Conservation (phyloP, 2,329 filamentous ascomycete genomes). For the Pestalotiopsis sp. region DNA sequence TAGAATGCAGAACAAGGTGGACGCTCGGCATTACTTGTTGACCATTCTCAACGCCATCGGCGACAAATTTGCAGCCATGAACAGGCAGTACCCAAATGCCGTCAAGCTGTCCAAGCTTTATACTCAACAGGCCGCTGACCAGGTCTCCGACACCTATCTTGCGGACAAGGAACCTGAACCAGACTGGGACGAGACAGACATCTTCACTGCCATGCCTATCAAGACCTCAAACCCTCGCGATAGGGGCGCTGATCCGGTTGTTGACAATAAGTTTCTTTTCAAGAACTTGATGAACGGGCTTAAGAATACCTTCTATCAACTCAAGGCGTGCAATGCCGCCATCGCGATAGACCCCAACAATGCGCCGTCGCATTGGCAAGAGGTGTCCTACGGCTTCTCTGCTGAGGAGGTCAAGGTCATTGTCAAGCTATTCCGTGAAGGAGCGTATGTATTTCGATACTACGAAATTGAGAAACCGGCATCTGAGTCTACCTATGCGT, state of each 20-base stretch:
- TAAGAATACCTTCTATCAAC: constrained; percentile 94
- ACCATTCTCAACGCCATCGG: constrained; percentile 98
- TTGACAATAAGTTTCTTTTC: constrained; percentile 97
- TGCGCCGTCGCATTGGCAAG: constrained; percentile 87
- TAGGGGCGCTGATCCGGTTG: constrained; percentile 84
- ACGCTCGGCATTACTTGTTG: constrained; percentile 92
- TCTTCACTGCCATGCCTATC: constrained; percentile 94
- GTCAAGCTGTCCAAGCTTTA: constrained; percentile 87
- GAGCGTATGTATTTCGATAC: constrained; percentile 94
- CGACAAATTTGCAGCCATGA: constrained; percentile 98
- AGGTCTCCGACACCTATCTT: constrained; percentile 74
- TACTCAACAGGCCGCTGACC: constrained; percentile 66
- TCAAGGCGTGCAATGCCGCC: constrained; percentile 84
- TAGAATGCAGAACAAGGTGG: constrained; percentile 87
- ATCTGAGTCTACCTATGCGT: constrained; percentile 72
- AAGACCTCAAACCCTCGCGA: constrained; percentile 92
- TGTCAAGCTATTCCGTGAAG: constrained; percentile 95
- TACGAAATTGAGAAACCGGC: constrained; percentile 85
- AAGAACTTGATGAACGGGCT: constrained; percentile 94
- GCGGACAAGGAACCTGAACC: constrained; percentile 79
- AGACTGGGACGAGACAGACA: constrained; percentile 98
- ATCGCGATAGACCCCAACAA: constrained; percentile 73
- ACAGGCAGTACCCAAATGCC: constrained; percentile 90
- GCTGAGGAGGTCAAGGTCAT: constrained; percentile 97
- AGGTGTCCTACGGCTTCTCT: constrained; percentile 94